Evolutionary conservation across 495 filamentous ascomycete species (phyloP).

Genomic region (Xylaria telfairii): DNA sequence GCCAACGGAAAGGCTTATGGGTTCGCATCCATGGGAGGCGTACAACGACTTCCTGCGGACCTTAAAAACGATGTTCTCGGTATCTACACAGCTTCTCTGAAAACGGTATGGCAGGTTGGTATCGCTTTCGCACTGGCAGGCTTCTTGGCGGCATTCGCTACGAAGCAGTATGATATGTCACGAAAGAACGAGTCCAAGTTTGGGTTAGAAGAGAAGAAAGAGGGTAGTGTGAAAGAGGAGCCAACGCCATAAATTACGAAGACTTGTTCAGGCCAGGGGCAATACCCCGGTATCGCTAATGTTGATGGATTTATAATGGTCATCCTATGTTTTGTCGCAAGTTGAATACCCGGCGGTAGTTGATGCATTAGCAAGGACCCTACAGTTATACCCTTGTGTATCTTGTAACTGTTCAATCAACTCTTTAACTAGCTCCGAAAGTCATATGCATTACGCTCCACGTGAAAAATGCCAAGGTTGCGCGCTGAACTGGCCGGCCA

Average conservation of each 20-base stretch:
- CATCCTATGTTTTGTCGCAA: too few species aligned
- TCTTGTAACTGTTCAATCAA: background rate
- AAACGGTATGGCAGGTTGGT: constrained; percentile 1
- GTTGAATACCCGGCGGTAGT: too few species aligned
- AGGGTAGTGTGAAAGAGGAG: background rate
- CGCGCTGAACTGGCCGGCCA: too few species aligned
- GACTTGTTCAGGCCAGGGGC: too few species aligned
- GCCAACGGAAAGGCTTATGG: constrained; percentile 1
- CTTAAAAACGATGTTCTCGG: background rate
- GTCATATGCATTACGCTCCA: background rate
- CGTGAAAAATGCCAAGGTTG: background rate
- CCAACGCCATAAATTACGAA: background rate
- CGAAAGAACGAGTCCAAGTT: background rate
- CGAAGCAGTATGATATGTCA: background rate
- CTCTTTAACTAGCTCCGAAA: background rate
- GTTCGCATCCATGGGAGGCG: background rate
- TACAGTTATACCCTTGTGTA: background rate
- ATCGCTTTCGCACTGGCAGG: background rate
- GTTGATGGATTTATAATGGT: too few species aligned
- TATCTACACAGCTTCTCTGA: background rate
- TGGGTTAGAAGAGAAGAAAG: background rate
- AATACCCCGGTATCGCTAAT: too few species aligned
- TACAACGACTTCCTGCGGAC: background rate
- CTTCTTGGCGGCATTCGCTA: background rate
- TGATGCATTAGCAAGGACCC: too few species aligned